phyloP scores from a whole-genome alignment of 768 basidiomycete species.

The Filobasidium wieringae region DNA sequence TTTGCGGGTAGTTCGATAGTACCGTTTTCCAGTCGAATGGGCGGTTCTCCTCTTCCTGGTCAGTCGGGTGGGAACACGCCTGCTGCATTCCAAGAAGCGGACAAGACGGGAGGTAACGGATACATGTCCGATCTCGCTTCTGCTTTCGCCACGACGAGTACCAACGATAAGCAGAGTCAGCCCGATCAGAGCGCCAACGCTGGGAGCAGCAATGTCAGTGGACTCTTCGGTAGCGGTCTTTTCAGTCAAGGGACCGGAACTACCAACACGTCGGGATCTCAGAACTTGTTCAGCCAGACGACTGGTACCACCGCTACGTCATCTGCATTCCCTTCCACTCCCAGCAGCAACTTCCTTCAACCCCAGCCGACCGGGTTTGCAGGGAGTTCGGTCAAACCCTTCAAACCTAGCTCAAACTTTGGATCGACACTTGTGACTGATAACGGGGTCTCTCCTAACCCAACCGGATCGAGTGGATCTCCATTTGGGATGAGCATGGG shows the following conservation, averaged over 20 bases:
- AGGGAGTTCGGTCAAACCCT: constrained; percentile 53
- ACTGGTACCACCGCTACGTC: background rate
- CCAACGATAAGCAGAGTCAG: constrained; percentile 1
- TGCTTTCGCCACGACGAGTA: constrained; percentile 18
- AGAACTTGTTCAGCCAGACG: constrained; percentile 20
- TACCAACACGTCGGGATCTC: background rate
- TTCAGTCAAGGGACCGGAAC: constrained; percentile 10
- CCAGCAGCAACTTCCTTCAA: constrained; percentile 33
- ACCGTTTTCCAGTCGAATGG: constrained; percentile 45
- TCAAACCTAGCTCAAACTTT: constrained; percentile 71
- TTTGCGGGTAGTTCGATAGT: constrained; percentile 49
- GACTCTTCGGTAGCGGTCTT: background rate
- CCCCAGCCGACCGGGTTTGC: constrained; percentile 48
- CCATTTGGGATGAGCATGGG: background rate
- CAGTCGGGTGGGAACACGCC: background rate
- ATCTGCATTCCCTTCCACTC: constrained; percentile 19
- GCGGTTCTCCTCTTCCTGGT: background rate
- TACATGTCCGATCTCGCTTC: constrained; percentile 30
- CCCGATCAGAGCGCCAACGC: constrained; percentile 2
- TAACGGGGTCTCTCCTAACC: constrained; percentile 55
- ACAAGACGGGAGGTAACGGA: background rate
- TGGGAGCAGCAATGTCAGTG: constrained; percentile 5
- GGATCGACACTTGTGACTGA: constrained; percentile 53
- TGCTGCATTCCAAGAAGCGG: background rate
- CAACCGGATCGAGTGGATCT: constrained; percentile 52